These are phyloP conservation scores for Globisporangium uncinulatum DNA, from an alignment of 352 stramenopile species.

Conservation along the genomic window DNA sequence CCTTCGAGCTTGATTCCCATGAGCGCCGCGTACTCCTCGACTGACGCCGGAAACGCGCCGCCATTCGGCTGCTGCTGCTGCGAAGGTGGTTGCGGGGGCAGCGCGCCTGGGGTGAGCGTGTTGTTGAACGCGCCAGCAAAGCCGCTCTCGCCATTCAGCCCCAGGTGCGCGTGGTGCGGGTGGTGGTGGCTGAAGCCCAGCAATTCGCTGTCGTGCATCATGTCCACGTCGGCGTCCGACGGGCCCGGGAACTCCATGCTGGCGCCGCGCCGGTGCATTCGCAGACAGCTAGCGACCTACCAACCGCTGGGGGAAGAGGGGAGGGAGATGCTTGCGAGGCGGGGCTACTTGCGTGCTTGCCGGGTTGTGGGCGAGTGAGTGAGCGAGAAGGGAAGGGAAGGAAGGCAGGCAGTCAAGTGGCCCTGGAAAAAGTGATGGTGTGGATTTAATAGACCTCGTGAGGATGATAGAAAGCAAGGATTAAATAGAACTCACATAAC, in stretches of 20 bases:
- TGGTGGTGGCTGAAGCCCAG: constrained; percentile 25
- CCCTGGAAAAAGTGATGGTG: too few species aligned
- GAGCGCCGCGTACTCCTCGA: constrained; percentile 76
- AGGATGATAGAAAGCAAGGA: too few species aligned
- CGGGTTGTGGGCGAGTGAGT: too few species aligned
- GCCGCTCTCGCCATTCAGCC: constrained; percentile 7
- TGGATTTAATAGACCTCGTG: too few species aligned
- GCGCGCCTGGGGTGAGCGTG: constrained; percentile 30
- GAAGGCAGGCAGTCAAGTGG: too few species aligned
- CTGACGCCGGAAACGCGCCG: constrained; percentile 25
- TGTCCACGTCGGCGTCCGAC: constrained; percentile 62
- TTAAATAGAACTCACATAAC: too few species aligned
- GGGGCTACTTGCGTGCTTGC: too few species aligned
- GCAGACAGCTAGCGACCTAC: neutral
- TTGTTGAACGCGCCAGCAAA: constrained; percentile 51
- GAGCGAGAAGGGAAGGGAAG: too few species aligned
- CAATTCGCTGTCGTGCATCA: constrained; percentile 70
- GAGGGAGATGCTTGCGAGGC: neutral
- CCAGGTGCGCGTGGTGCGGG: constrained; percentile 16
- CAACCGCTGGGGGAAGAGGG: neutral
- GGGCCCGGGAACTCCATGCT: constrained; percentile 52
- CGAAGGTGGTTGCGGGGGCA: constrained; percentile 19
- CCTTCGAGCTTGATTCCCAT: constrained; percentile 85
- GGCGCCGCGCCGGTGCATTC: neutral
- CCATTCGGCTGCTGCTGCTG: constrained; percentile 18